Percentiles rank a stretch among this genome's conserved stretches.
Conservation (phyloP, 2,329 filamentous ascomycete genomes). For the Claviceps sp. region DNA sequence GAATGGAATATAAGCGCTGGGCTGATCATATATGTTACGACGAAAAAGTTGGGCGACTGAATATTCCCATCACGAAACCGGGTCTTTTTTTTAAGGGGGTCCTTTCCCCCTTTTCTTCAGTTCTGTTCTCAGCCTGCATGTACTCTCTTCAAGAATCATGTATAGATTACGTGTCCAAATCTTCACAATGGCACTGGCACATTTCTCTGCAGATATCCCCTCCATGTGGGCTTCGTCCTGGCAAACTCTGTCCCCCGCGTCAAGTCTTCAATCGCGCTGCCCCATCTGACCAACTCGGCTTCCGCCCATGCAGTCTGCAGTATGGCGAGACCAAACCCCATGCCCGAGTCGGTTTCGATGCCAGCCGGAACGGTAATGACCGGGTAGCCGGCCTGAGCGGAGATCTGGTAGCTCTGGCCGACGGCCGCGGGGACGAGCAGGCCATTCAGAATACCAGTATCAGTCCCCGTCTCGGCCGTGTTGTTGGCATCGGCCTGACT, state of each 20-base stretch:
- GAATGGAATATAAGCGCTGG: too few relatives aligned
- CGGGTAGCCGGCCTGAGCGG: constrained; percentile 65
- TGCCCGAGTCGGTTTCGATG: constrained; percentile 36
- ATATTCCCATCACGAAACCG: too few relatives aligned
- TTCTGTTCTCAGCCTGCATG: not conserved
- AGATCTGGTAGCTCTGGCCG: constrained; percentile 53
- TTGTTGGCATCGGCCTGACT: constrained; percentile 12
- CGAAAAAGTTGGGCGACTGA: too few relatives aligned
- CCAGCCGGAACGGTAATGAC: constrained; percentile 56
- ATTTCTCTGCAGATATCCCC: constrained; percentile 33
- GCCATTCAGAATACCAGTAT: constrained; percentile 33
- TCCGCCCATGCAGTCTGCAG: constrained; percentile 49
- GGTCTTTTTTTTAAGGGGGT: not conserved
- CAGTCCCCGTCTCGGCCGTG: constrained; percentile 18
- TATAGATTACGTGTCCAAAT: not conserved
- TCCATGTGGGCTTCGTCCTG: constrained; percentile 38
- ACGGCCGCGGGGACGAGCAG: constrained; percentile 57
- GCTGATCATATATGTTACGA: too few relatives aligned
- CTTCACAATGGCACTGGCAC: constrained; percentile 23
- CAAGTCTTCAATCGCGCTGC: constrained; percentile 49
- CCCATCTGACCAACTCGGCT: constrained; percentile 42
- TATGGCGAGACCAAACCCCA: constrained; percentile 49
- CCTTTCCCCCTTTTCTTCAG: not conserved
- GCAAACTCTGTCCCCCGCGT: constrained; percentile 28
- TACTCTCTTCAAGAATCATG: not conserved